These are phyloP conservation scores for Ganoderma meredithae DNA, from an alignment of 1,284 basidiomycete species.

Conservation along the genomic window DNA sequence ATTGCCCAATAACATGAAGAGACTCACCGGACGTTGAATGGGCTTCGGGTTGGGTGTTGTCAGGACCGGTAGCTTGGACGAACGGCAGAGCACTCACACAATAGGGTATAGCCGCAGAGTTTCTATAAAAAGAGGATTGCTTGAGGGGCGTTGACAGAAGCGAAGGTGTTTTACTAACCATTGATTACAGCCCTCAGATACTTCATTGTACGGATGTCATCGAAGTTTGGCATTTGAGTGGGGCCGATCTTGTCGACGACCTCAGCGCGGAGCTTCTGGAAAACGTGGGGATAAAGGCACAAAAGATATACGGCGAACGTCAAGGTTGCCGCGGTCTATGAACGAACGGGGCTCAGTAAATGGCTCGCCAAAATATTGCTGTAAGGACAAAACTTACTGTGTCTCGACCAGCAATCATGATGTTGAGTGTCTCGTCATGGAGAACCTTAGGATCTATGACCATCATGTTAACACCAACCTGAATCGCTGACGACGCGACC, in stretches of 20 bases:
- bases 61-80: not conserved
- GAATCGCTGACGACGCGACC: not conserved
- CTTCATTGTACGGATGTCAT: slow-evolving; percentile 48
- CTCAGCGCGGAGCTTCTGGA: slow-evolving; percentile 48
- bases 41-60: slow-evolving; percentile 25
- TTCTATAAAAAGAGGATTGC: slow-evolving; percentile 28
- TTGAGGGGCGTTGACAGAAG: not conserved
- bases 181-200: slow-evolving; percentile 47
- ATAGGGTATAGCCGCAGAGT: slow-evolving; percentile 43
- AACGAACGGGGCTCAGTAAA: not conserved
- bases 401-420: slow-evolving; percentile 50
- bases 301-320: slow-evolving; percentile 53
- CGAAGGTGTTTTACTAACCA: slow-evolving; percentile 20
- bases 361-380: too few species aligned
- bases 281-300: slow-evolving; percentile 46
- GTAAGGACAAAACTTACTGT: slow-evolving; percentile 39
- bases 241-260: slow-evolving; percentile 48
- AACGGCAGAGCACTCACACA: slow-evolving; percentile 40
- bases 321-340: slow-evolving; percentile 45
- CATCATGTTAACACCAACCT: not conserved
- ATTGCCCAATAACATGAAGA: not conserved
- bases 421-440: slow-evolving; percentile 51
- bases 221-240: slow-evolving; percentile 45
- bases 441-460: slow-evolving; percentile 34
- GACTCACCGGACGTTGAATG: slow-evolving; percentile 37